Base-by-base conservation (phyloP, 352 stramenopile species). In the Pythium rhizo-oryzae region DNA sequence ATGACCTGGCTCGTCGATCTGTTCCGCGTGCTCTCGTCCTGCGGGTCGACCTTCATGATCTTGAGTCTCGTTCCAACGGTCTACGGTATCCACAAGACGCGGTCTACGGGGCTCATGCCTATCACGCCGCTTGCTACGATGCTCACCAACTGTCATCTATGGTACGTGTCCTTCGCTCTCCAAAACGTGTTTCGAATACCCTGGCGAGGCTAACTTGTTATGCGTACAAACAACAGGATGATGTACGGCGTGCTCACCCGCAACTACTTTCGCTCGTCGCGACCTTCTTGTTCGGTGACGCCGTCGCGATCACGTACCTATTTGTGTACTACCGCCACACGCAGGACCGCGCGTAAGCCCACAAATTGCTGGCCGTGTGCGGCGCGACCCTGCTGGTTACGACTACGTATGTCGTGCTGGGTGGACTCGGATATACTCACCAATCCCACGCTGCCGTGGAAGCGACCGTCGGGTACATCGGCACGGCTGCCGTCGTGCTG, bases 41-140 rank as follows among this genome's bases (percentile, higher is more conserved):
- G 72, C 57, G 69, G 61, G 1, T 68, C 72, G 24, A 65, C 46
- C 0, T 55, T 70, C 46, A 86, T 82, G 72, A 75, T 79, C 63
- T 52, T 79, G 24, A 86, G 79, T 21, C 76, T 74, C 16, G 70
- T 68, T 25, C 65, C 75, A n/a, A 57, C 73, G 0, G 72, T 86
- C 33, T 71, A 72, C 28, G 62, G 62, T 0, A 74, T 81, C 56
- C 57, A 73, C 60, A 75, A 80, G 65, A 75, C 43, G 60, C 28
- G 78, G 54, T 60, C 74, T 21, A 72, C 73, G 8, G 79, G 76
- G 7, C 71, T 70, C 62, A 75, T 70, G 35, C 82, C 79, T 21
- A 74, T 87, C 43, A 71, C 82, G 23, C 77, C 78, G 11, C 68
- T 86, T 19, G 74, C 80, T 47, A 65, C 75, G 24, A 67, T 82